Conservation (phyloP, 2,329 filamentous ascomycete genomes). For the Neofusicoccum sp. region DNA sequence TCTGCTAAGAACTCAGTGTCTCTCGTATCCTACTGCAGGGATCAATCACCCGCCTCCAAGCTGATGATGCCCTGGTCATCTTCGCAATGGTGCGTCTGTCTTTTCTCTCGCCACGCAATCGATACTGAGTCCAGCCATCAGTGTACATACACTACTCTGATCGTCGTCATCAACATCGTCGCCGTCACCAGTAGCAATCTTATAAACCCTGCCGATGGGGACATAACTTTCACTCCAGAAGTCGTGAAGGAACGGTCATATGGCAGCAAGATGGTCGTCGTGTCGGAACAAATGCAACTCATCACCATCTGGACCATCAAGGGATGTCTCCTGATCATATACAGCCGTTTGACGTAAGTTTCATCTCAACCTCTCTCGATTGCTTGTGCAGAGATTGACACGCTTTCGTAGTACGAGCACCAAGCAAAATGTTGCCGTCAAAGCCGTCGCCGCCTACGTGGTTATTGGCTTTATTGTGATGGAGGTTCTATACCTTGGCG, state of each 20-base stretch:
- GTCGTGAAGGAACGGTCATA: constrained; percentile 45
- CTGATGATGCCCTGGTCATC: constrained; percentile 37
- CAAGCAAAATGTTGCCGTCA: constrained; percentile 40
- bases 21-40: constrained; percentile 38
- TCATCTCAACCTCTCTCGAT: constrained; percentile 22
- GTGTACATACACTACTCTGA: constrained; percentile 34
- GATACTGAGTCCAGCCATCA: constrained; percentile 17
- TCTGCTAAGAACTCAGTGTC: constrained; percentile 22
- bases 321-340: constrained; percentile 54
- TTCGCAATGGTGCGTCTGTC: constrained; percentile 30
- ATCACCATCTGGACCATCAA: constrained; percentile 54
- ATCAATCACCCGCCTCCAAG: constrained; percentile 24
- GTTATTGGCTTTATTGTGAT: constrained; percentile 47
- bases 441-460: constrained; percentile 46
- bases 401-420: constrained; percentile 10
- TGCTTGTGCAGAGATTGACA: constrained; percentile 25
- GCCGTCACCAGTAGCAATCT: constrained; percentile 36
- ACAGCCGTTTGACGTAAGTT: constrained; percentile 49
- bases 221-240: constrained; percentile 31
- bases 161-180: constrained; percentile 33
- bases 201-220: constrained; percentile 33
- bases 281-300: constrained; percentile 54
- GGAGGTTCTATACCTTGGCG: constrained; percentile 51
- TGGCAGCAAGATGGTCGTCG: constrained; percentile 56
- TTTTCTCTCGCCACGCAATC: too few relatives aligned